These are phyloP conservation scores for Phragmites australis DNA, from an alignment of 176 grass and related monocot species.

Conservation along the genomic window DNA sequence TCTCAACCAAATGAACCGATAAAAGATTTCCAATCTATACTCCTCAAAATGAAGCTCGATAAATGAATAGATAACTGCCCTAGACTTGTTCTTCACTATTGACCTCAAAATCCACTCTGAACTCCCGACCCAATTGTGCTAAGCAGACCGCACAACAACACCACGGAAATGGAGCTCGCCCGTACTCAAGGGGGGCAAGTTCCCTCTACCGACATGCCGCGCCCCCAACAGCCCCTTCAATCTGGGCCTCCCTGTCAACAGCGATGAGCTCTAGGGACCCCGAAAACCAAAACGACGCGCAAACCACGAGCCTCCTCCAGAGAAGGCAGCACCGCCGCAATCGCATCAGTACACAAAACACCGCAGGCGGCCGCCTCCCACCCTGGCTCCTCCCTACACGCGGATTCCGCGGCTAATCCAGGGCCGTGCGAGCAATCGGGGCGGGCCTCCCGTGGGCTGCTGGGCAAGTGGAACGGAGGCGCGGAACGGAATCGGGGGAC, in stretches of 20 bases:
- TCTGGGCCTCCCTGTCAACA: neutral
- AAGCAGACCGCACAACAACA: neutral
- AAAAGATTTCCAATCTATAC: neutral
- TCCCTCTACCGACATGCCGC: neutral
- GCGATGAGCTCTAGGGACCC: neutral
- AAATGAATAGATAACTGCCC: neutral
- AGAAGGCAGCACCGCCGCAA: neutral
- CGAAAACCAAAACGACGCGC: neutral
- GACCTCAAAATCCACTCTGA: neutral
- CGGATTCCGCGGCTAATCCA: neutral
- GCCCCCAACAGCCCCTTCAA: neutral
- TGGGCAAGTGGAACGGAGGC: neutral
- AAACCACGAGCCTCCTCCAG: neutral
- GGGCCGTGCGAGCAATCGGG: neutral
- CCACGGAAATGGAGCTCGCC: neutral
- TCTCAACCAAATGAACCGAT: neutral
- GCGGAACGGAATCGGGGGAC: neutral
- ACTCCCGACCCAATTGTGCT: neutral
- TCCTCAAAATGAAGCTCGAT: neutral
- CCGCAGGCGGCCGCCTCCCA: neutral
- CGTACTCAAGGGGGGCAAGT: neutral
- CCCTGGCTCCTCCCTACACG: neutral
- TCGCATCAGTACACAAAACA: neutral
- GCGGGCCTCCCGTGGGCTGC: neutral
- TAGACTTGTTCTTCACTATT: neutral